A percentile compares a stretch with the other conserved stretches of the same genome.
Conservation (phyloP, 1,284 basidiomycete genomes). For the Ustilago tritici region DNA sequence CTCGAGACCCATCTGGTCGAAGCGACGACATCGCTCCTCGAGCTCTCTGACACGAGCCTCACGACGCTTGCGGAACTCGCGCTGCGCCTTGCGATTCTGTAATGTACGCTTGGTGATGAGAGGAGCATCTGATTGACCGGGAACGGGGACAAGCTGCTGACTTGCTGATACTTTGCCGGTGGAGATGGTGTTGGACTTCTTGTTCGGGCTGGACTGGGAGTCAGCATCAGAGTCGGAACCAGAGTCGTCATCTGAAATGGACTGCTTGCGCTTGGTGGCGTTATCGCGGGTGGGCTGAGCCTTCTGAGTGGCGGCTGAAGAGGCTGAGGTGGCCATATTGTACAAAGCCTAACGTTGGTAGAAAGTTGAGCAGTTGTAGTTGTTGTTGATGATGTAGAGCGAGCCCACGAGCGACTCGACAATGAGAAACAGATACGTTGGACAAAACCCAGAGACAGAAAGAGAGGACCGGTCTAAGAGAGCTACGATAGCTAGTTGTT, state of each 20-base stretch:
- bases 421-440: not conserved
- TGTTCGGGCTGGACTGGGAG: conserved; percentile 17
- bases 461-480: not conserved
- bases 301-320: conserved; percentile 21
- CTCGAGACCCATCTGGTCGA: conserved; percentile 65
- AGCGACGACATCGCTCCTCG: conserved; percentile 63
- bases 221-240: conserved; percentile 31
- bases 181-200: conserved; percentile 21
- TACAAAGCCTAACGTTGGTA: not conserved
- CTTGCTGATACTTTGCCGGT: conserved; percentile 39
- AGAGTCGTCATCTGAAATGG: conserved; percentile 31
- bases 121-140: conserved; percentile 51
- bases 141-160: conserved; percentile 53
- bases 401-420: not conserved
- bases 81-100: conserved; percentile 64
- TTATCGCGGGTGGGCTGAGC: conserved; percentile 16
- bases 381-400: not conserved
- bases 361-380: not conserved
- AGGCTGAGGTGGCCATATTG: conserved; percentile 21
- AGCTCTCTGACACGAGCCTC: conserved; percentile 63
- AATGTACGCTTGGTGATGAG: conserved; percentile 62
- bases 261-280: conserved; percentile 35
- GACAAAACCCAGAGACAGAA: not conserved
- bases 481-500: no score
- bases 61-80: conserved; percentile 64